These are phyloP conservation scores for Pichia scutulata DNA, from an alignment of 805 yeast species.

Conservation along the genomic window DNA sequence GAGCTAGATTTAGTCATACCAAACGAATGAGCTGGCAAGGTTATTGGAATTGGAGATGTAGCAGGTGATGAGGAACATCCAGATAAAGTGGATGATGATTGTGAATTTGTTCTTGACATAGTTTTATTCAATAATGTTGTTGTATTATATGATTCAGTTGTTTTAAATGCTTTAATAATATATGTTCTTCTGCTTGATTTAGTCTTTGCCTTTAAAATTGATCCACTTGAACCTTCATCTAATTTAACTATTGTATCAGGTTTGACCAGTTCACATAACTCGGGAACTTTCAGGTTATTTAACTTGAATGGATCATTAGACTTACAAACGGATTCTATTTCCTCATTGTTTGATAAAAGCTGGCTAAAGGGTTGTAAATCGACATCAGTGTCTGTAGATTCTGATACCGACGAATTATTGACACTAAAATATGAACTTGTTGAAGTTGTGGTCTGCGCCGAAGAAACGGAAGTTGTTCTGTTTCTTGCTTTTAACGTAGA, in stretches of 20 bases:
- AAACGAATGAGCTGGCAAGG: neutral
- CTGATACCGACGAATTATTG: neutral
- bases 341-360: neutral
- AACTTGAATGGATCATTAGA: neutral
- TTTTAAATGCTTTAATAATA: conserved; percentile 8
- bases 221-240: conserved; percentile 29
- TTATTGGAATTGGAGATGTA: neutral
- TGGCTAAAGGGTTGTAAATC: neutral
- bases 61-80: neutral
- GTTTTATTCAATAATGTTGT: neutral
- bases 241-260: conserved; percentile 11
- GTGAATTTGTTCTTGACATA: neutral
- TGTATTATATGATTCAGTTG: neutral
- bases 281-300: conserved; percentile 7
- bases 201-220: conserved; percentile 17
- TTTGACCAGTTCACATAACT: conserved; percentile 5
- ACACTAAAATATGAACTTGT: neutral
- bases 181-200: conserved; percentile 1
- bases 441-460: neutral
- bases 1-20: neutral
- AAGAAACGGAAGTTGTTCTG: neutral
- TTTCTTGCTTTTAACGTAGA: neutral
- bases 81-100: neutral
- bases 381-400: neutral
- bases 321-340: neutral